Evolutionary conservation across 768 basidiomycete genomes (phyloP).

Genomic region (Xerocomus potaroensis): DNA sequence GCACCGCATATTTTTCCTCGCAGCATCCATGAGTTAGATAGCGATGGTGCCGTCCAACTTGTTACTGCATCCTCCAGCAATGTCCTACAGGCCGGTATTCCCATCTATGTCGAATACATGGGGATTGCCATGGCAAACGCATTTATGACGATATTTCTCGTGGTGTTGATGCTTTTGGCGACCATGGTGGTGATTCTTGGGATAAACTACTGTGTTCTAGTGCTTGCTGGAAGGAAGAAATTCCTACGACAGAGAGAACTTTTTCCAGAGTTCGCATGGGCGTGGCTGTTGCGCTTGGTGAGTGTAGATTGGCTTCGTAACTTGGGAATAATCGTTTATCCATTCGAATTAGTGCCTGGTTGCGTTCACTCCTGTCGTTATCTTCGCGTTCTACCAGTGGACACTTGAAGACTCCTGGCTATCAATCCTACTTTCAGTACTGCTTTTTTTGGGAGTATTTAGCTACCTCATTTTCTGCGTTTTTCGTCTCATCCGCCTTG

Average conservation of each 20-base stretch:
- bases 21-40: conserved; percentile 25
- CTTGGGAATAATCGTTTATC: conserved; percentile 3
- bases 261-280: conserved; percentile 46
- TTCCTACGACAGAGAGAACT: conserved; percentile 21
- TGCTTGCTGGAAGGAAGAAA: conserved; percentile 23
- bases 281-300: conserved; percentile 68
- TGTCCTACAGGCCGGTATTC: conserved; percentile 73
- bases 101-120: conserved; percentile 73
- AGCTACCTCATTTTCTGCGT: conserved; percentile 46
- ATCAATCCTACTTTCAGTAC: conserved; percentile 71
- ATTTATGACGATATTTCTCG: conserved; percentile 85
- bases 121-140: conserved; percentile 83
- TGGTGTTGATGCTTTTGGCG: conserved; percentile 62
- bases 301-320: conserved; percentile 24
- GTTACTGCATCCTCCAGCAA: conserved; percentile 62
- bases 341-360: conserved; percentile 48
- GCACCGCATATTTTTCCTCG: conserved; percentile 7
- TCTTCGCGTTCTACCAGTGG: conserved; percentile 90
- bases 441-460: conserved; percentile 54
- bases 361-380: conserved; percentile 60
- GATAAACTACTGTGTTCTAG: conserved; percentile 45
- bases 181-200: conserved; percentile 50
- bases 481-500: conserved; percentile 46
- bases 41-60: conserved; percentile 47
- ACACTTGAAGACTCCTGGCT: conserved; percentile 87